Conservation (phyloP, 1,139 yeast genomes). For the Saccharomyces hybrid region DNA sequence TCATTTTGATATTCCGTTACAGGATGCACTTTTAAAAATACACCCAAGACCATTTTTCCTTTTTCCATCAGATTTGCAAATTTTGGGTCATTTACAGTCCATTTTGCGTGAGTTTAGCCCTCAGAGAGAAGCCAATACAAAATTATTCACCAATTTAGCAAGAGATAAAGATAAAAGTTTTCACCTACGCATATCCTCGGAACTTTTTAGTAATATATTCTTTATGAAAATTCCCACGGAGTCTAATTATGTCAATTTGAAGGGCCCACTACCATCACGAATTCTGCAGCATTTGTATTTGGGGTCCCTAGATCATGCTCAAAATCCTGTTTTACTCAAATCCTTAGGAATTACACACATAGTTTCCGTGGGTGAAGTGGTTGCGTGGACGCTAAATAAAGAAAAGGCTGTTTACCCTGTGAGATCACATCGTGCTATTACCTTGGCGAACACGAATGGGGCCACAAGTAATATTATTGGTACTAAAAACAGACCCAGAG, state of each 20-base stretch:
- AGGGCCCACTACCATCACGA: constrained; percentile 40
- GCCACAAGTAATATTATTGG: not conserved
- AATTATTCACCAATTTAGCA: not conserved
- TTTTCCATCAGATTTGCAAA: constrained; percentile 64
- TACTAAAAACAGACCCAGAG: constrained; percentile 12
- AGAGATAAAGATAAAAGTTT: constrained; percentile 3
- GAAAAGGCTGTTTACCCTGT: constrained; percentile 15
- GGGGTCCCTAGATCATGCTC: constrained; percentile 82
- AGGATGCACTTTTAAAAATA: constrained; percentile 47
- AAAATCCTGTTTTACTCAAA: constrained; percentile 52
- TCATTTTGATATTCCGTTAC: constrained; percentile 43
- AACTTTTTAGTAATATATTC: constrained; percentile 30
- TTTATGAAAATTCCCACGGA: constrained; percentile 22
- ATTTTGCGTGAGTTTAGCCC: constrained; percentile 37
- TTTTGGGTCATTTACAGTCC: constrained; percentile 56
- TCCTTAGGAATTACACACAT: constrained; percentile 66
- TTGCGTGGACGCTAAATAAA: constrained; percentile 43
- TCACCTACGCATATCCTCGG: constrained; percentile 24
- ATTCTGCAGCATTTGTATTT: constrained; percentile 77
- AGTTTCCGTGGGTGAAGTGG: constrained; percentile 78
- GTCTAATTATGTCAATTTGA: constrained; percentile 25
- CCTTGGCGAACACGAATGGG: not conserved
- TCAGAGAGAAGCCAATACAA: constrained; percentile 10
- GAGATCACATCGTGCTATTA: not conserved
- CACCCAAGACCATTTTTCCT: constrained; percentile 78